phyloP scores from a whole-genome alignment of 352 stramenopile genomes.

The Globisporangium nodosum region DNA sequence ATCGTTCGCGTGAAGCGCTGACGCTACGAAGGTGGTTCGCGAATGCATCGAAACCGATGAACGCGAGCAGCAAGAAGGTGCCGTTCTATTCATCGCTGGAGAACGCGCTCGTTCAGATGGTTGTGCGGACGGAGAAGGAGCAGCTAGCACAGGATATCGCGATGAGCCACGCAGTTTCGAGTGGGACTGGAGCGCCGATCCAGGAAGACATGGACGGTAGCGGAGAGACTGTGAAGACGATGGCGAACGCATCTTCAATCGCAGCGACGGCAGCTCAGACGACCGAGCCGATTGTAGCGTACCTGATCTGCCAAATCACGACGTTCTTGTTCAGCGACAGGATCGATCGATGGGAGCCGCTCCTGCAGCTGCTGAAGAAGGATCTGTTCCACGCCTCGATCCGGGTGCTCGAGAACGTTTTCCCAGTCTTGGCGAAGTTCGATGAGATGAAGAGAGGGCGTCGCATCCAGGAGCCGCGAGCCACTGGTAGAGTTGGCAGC shows the following conservation, averaged over 20 bases:
- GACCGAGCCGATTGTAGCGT: constrained; percentile 80
- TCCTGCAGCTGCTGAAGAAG: constrained; percentile 70
- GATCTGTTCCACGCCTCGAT: constrained; percentile 53
- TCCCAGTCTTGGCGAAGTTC: constrained; percentile 60
- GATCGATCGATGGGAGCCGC: constrained; percentile 78
- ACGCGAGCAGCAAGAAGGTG: constrained; percentile 19
- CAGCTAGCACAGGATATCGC: constrained; percentile 4
- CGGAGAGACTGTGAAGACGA: constrained; percentile 8
- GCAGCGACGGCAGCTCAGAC: constrained; percentile 43
- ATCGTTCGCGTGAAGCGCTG: constrained; percentile 68
- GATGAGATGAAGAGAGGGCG: constrained; percentile 30
- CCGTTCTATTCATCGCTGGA: constrained; percentile 57
- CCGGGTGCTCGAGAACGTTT: constrained; percentile 66
- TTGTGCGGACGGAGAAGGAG: constrained; percentile 3
- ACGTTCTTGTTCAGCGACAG: constrained; percentile 50
- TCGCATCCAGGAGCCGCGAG: constrained; percentile 11
- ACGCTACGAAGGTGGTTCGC: constrained; percentile 76
- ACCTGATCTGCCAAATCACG: constrained; percentile 68
- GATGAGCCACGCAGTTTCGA: not conserved
- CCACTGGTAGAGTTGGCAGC: constrained; percentile 5
- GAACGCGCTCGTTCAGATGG: constrained; percentile 21
- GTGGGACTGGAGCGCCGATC: constrained; percentile 32
- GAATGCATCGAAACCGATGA: constrained; percentile 24
- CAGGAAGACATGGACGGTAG: constrained; percentile 6
- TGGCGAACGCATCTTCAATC: constrained; percentile 19